These are phyloP conservation scores for Epichloe hybrida DNA, from an alignment of 2,329 filamentous ascomycete genomes.

Conservation along the genomic window DNA sequence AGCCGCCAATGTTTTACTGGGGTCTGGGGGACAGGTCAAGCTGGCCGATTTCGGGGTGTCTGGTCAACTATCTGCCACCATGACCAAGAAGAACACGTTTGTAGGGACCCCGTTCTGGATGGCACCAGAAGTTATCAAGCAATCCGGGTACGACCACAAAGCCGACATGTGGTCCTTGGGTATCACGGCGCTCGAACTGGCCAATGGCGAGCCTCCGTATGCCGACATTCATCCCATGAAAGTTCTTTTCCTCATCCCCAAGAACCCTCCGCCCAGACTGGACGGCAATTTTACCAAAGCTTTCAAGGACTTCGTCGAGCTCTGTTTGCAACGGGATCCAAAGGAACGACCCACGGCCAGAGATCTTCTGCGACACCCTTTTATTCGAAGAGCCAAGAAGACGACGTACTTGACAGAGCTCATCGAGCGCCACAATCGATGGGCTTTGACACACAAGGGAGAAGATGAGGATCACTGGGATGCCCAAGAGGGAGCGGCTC, in stretches of 20 bases:
- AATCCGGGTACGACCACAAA: slow-evolving; percentile 95
- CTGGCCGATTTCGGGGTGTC: slow-evolving; percentile 95
- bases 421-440: slow-evolving; percentile 80
- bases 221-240: slow-evolving; percentile 98
- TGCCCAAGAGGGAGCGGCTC: slow-evolving; percentile 38
- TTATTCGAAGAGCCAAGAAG: slow-evolving; percentile 83
- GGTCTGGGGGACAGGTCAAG: slow-evolving; percentile 88
- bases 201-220: slow-evolving; percentile 85
- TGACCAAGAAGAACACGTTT: slow-evolving; percentile 99
- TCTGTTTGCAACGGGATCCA: slow-evolving; percentile 80
- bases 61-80: slow-evolving; percentile 88
- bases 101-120: slow-evolving; percentile 99
- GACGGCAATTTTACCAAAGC: slow-evolving; percentile 69
- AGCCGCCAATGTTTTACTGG: slow-evolving; percentile 88
- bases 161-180: slow-evolving; percentile 96
- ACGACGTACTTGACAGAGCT: slow-evolving; percentile 94
- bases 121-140: slow-evolving; percentile 97
- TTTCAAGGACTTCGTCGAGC: slow-evolving; percentile 73
- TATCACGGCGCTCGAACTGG: slow-evolving; percentile 85
- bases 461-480: slow-evolving; percentile 51
- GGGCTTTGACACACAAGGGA: slow-evolving; percentile 68
- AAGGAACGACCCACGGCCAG: slow-evolving; percentile 76
- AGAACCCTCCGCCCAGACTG: slow-evolving; percentile 74
- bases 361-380: slow-evolving; percentile 79
- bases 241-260: slow-evolving; percentile 89